Conservation (phyloP, 169 alveolate species). For the Cardiosporidium cionae region DNA sequence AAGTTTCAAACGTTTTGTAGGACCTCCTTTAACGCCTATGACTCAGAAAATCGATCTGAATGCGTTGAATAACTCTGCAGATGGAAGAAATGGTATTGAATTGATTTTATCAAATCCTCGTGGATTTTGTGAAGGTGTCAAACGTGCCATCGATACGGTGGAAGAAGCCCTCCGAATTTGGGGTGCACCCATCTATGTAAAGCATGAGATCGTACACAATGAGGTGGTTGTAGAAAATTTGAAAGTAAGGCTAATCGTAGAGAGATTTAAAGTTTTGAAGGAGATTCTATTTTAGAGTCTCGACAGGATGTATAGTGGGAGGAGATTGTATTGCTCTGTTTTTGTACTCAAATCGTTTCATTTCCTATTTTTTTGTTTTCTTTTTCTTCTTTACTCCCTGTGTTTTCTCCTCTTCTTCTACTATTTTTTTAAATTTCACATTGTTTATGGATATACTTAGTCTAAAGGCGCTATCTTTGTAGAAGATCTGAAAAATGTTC, state of each 20-base stretch:
- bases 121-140: conserved; percentile 73
- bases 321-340: too few relatives aligned
- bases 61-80: too few relatives aligned
- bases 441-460: conserved; percentile 6
- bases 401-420: background rate
- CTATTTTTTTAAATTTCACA: background rate
- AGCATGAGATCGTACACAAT: conserved; percentile 71
- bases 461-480: conserved; percentile 64
- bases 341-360: too few relatives aligned
- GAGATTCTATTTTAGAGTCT: too few relatives aligned
- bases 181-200: conserved; percentile 63
- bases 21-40: too few relatives aligned
- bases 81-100: conserved; percentile 13
- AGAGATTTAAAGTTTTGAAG: too few relatives aligned
- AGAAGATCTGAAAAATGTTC: conserved; percentile 57
- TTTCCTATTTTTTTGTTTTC: too few relatives aligned
- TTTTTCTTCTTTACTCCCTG: background rate
- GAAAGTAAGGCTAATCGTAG: conserved; percentile 46
- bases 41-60: too few relatives aligned
- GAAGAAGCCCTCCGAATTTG: conserved; percentile 58
- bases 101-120: conserved; percentile 54
- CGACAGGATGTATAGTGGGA: too few relatives aligned
- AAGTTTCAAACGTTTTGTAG: too few relatives aligned
- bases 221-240: conserved; percentile 60
- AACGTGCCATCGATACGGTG: conserved; percentile 66